Percentiles rank a stretch among this genome's conserved stretches.
Conservation (phyloP, 768 basidiomycete species). For the Pholiota microspora region DNA sequence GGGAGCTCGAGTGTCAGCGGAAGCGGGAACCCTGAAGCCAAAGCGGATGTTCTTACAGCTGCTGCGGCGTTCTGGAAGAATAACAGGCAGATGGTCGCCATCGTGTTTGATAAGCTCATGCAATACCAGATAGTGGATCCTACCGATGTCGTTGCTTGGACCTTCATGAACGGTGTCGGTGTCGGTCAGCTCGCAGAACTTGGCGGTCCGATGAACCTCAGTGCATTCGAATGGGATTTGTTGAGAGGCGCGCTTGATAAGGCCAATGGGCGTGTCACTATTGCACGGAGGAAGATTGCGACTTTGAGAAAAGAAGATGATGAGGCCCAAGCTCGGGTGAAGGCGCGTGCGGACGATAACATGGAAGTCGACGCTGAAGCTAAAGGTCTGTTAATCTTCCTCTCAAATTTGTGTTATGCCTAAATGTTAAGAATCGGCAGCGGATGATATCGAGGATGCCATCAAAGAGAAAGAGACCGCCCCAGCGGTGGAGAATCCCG, state of each 20-base stretch:
- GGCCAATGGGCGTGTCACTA: conserved; percentile 83
- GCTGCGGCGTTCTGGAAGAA: conserved; percentile 80
- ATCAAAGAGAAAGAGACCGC: conserved; percentile 16
- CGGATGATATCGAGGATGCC: neutral
- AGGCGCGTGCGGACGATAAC: conserved; percentile 56
- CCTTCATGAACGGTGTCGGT: conserved; percentile 59
- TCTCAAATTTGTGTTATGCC: neutral
- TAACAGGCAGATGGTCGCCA: conserved; percentile 83
- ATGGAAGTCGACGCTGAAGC: conserved; percentile 75
- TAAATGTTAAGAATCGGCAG: neutral
- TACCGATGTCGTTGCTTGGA: conserved; percentile 84
- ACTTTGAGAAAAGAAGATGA: conserved; percentile 86
- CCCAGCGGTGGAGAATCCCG: conserved; percentile 59
- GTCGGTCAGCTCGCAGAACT: conserved; percentile 36
- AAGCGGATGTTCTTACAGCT: conserved; percentile 68
- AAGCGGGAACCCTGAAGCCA: conserved; percentile 50
- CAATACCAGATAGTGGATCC: conserved; percentile 98
- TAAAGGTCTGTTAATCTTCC: conserved; percentile 33
- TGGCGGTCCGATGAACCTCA: conserved; percentile 41
- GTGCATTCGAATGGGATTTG: conserved; percentile 81
- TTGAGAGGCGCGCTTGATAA: conserved; percentile 84
- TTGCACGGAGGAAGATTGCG: conserved; percentile 71
- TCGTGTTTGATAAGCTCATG: conserved; percentile 97
- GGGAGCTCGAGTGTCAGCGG: conserved; percentile 34
- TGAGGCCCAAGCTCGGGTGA: conserved; percentile 73